Percentiles rank a stretch among this genome's conserved stretches.
These are phyloP conservation scores for Fusarium subglutinans DNA, from an alignment of 2,329 filamentous ascomycete genomes.

Conservation along the genomic window DNA sequence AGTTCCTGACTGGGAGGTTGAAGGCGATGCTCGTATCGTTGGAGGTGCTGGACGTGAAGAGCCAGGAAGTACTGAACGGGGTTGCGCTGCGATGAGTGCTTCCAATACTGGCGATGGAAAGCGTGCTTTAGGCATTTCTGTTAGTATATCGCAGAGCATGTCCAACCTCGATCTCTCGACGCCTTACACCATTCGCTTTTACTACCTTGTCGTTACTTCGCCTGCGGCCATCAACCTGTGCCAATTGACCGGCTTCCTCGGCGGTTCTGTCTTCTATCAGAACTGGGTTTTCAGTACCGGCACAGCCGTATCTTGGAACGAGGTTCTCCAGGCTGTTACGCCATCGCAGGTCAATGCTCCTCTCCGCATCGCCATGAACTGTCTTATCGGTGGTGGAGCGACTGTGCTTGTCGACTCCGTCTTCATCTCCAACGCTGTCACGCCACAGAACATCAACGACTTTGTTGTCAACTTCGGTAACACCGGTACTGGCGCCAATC, in stretches of 20 bases:
- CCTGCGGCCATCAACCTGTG: background rate
- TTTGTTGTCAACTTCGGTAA: constrained; percentile 7
- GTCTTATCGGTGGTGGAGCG: background rate
- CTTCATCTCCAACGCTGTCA: constrained; percentile 7
- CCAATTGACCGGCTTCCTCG: background rate
- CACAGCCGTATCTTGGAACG: background rate
- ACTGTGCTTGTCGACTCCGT: constrained; percentile 1
- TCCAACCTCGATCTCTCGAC: background rate
- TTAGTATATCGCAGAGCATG: constrained; percentile 5
- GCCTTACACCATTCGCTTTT: constrained; percentile 8
- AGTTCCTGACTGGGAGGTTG: background rate
- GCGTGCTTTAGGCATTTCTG: background rate
- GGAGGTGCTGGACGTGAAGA: background rate
- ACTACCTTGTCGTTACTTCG: background rate
- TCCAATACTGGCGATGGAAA: background rate
- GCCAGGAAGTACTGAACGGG: background rate
- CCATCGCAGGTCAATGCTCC: background rate
- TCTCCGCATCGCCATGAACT: background rate
- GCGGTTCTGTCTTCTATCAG: background rate
- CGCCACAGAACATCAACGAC: background rate
- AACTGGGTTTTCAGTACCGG: background rate
- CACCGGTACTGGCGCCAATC: background rate
- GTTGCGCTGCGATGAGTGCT: constrained; percentile 7
- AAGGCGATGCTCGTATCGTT: background rate
- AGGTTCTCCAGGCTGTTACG: background rate